phyloP scores from a whole-genome alignment of 2,329 filamentous ascomycete genomes.

The Gyromitra esculenta region DNA sequence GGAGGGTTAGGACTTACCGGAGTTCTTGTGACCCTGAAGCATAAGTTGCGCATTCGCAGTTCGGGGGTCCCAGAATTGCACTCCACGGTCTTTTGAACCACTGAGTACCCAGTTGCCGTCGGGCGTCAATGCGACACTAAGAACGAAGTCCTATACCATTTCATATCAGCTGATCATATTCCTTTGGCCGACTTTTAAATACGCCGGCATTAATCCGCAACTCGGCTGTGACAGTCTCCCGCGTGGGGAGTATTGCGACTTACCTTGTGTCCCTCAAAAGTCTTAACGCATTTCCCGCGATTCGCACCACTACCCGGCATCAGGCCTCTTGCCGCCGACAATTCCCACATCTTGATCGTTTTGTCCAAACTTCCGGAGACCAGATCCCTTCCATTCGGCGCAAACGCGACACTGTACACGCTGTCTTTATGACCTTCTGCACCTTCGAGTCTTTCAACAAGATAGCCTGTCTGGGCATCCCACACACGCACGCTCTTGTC shows the following conservation, averaged over 20 bases:
- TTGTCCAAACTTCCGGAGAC: conserved; percentile 96
- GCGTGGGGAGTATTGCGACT: conserved; percentile 58
- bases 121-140: conserved; percentile 93
- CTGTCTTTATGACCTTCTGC: conserved; percentile 95
- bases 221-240: conserved; percentile 32
- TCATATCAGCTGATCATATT: conserved; percentile 48
- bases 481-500: conserved; percentile 98
- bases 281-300: conserved; percentile 92
- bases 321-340: conserved; percentile 75
- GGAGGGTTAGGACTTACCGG: conserved; percentile 65
- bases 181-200: conserved; percentile 35
- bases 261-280: conserved; percentile 95
- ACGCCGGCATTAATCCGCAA: conserved; percentile 32
- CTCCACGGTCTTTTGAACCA: conserved; percentile 94
- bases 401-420: conserved; percentile 96
- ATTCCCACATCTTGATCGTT: conserved; percentile 99
- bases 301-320: conserved; percentile 75
- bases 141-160: conserved; percentile 81
- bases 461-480: conserved; percentile 85
- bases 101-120: conserved; percentile 96
- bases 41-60: conserved; percentile 96
- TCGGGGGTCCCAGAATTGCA: conserved; percentile 97
- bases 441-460: conserved; percentile 91
- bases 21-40: conserved; percentile 99
- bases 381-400: conserved; percentile 88